Conservation (phyloP, 345 rosid species). For the Brassica rapa region DNA sequence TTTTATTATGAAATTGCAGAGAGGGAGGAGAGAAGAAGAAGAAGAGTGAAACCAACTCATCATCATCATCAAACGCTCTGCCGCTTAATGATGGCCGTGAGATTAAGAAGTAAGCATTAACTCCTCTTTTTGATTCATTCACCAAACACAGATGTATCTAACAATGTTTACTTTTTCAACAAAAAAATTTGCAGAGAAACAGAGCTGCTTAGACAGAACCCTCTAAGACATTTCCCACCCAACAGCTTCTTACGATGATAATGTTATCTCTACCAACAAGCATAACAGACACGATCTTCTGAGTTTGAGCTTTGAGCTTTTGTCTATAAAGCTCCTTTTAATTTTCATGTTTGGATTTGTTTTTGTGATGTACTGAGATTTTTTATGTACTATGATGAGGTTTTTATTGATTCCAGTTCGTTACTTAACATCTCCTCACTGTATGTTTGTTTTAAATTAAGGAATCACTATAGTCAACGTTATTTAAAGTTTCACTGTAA, state of each 20-base stretch:
- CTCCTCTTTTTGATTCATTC: neutral
- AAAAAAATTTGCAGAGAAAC: slow-evolving; percentile 57
- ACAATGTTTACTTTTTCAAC: neutral
- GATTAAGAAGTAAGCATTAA: slow-evolving; percentile 38
- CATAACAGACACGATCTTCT: neutral
- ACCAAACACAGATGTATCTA: slow-evolving; percentile 11
- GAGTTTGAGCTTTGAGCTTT: slow-evolving; percentile 44
- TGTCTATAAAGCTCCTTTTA: slow-evolving; percentile 46
- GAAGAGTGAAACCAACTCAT: slow-evolving; percentile 28
- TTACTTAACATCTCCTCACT: neutral
- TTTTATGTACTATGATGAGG: neutral
- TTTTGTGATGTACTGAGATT: slow-evolving; percentile 13
- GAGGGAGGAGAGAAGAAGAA: slow-evolving; percentile 16
- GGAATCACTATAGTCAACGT: neutral
- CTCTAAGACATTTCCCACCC: slow-evolving; percentile 75
- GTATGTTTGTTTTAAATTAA: neutral
- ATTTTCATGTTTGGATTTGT: slow-evolving; percentile 3
- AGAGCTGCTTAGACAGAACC: slow-evolving; percentile 74
- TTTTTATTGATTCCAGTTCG: neutral
- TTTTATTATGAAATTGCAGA: slow-evolving; percentile 26
- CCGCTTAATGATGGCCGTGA: slow-evolving; percentile 40
- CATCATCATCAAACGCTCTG: slow-evolving; percentile 25
- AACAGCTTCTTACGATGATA: slow-evolving; percentile 72
- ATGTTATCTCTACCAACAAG: neutral
- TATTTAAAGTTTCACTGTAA: neutral